Evolutionary conservation across 352 stramenopile species (phyloP).

Genomic region (Bremia lactucae): DNA sequence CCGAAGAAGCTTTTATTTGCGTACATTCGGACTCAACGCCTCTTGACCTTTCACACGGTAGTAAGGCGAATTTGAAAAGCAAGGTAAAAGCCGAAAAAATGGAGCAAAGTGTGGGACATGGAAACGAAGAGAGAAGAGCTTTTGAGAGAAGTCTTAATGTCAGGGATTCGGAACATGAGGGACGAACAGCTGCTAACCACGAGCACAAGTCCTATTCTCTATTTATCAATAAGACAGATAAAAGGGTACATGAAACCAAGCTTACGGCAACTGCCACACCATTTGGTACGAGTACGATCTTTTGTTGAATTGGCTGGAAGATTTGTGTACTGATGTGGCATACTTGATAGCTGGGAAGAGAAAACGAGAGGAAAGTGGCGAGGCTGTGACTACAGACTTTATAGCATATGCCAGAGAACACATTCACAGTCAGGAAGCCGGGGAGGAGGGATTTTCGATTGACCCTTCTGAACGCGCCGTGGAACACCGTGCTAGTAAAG

Average conservation of each 20-base stretch:
- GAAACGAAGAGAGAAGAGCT: constrained; percentile 1
- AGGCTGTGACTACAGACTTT: constrained; percentile 24
- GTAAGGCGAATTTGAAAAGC: constrained; percentile 2
- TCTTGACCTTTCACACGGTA: constrained; percentile 26
- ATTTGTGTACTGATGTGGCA: not conserved
- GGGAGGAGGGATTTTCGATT: constrained; percentile 78
- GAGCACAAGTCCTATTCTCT: constrained; percentile 3
- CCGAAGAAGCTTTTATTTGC: constrained; percentile 5
- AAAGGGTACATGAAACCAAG: constrained; percentile 1
- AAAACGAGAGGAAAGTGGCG: constrained; percentile 16
- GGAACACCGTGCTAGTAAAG: constrained; percentile 74
- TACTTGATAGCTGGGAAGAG: constrained; percentile 12
- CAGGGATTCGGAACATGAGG: constrained; percentile 1
- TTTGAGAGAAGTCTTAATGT: constrained; percentile 1
- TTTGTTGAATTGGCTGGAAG: not conserved
- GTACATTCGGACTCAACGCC: constrained; percentile 30
- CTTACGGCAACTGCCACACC: constrained; percentile 1
- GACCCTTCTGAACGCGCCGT: constrained; percentile 75
- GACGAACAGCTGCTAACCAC: not conserved
- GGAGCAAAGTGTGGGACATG: not conserved
- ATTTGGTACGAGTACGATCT: constrained; percentile 4
- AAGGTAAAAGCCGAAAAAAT: constrained; percentile 10
- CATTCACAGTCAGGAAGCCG: constrained; percentile 66
- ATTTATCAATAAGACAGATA: constrained; percentile 4
- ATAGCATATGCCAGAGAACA: constrained; percentile 71